These are phyloP conservation scores for Colletotrichum magnum DNA, from an alignment of 2,329 filamentous ascomycete genomes.

Conservation along the genomic window DNA sequence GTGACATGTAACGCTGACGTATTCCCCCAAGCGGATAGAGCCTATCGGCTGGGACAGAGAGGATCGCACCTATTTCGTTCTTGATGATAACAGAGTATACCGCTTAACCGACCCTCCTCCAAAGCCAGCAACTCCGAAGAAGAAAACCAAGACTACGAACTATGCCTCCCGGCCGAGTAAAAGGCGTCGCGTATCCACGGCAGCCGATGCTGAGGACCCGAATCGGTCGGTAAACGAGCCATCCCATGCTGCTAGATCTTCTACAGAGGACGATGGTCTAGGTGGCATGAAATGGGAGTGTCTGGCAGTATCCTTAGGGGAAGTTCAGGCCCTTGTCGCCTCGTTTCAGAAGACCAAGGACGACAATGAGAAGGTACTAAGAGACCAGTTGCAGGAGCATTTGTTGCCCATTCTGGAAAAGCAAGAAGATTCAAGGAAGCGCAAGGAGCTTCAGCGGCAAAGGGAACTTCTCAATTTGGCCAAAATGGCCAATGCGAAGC, in stretches of 20 bases:
- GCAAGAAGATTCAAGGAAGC: constrained; percentile 80
- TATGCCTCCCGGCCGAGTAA: constrained; percentile 77
- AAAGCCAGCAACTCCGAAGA: constrained; percentile 72
- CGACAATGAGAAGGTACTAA: constrained; percentile 85
- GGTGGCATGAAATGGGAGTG: constrained; percentile 92
- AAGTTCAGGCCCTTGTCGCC: constrained; percentile 80
- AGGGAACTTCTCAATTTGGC: constrained; percentile 86
- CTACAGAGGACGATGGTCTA: constrained; percentile 72
- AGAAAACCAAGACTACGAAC: constrained; percentile 76
- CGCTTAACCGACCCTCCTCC: constrained; percentile 83
- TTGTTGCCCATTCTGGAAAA: constrained; percentile 89
- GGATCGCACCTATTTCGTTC: constrained; percentile 88
- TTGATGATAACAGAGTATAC: constrained; percentile 96
- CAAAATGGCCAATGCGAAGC: constrained; percentile 92
- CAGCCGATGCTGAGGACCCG: constrained; percentile 55
- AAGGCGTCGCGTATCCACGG: constrained; percentile 72
- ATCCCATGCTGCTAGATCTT: constrained; percentile 45
- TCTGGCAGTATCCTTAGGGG: constrained; percentile 83
- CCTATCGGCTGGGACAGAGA: constrained; percentile 90
- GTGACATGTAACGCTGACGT: background rate
- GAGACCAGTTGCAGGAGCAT: constrained; percentile 79
- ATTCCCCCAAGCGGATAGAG: constrained; percentile 74
- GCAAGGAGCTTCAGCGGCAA: constrained; percentile 77
- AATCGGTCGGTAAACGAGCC: constrained; percentile 43
- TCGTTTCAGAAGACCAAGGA: constrained; percentile 83